phyloP scores from a whole-genome alignment of 1,139 yeast genomes.

The Magnusiomyces paraingens region DNA sequence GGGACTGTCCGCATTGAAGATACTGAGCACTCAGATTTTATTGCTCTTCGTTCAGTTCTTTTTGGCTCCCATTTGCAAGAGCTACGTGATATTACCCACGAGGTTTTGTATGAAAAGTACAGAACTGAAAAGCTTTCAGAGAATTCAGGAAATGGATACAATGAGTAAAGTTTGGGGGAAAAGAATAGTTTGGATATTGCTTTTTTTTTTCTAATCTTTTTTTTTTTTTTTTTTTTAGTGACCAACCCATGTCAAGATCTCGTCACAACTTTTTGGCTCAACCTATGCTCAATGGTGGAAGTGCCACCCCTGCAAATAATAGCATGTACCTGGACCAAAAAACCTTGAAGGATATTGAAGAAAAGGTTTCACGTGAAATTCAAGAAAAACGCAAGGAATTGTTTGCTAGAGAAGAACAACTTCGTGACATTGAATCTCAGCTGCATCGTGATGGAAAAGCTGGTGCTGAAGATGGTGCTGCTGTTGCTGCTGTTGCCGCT shows the following conservation, averaged over 20 bases:
- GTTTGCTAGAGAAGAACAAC: constrained; percentile 72
- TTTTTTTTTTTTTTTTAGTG: neutral
- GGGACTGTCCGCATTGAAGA: constrained; percentile 75
- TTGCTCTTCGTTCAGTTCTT: constrained; percentile 72
- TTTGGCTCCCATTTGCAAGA: constrained; percentile 92
- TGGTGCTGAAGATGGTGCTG: no score
- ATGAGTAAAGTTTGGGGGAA: constrained; percentile 6
- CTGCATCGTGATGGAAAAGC: constrained; percentile 33
- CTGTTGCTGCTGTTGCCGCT: no score
- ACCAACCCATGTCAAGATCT: neutral
- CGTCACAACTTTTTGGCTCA: neutral
- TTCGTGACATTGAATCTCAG: constrained; percentile 66
- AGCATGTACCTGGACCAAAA: neutral
- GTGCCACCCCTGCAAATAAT: neutral
- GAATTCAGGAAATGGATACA: constrained; percentile 15
- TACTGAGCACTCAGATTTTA: constrained; percentile 75
- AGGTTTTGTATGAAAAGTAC: constrained; percentile 82
- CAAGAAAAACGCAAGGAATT: constrained; percentile 28
- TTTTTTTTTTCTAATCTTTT: neutral
- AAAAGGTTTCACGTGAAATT: neutral
- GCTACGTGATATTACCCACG: constrained; percentile 88
- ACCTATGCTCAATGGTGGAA: neutral
- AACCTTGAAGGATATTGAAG: neutral
- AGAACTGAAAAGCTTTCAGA: constrained; percentile 78
- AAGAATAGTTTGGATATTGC: neutral